Base-by-base conservation (phyloP, 2,329 filamentous ascomycete species). In the Colletotrichum chrysophilum region DNA sequence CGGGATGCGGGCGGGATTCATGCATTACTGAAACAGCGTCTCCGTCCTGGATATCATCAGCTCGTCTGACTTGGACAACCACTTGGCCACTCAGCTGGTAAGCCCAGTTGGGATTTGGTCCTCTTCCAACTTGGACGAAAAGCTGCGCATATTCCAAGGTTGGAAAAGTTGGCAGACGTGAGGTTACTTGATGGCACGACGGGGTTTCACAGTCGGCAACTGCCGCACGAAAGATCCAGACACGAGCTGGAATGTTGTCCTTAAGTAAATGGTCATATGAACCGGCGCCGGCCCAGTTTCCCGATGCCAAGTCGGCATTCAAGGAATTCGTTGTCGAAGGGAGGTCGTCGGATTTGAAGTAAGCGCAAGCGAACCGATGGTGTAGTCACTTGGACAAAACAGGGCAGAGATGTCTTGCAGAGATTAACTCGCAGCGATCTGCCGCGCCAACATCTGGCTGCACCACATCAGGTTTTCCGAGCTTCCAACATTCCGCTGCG, bases 361-460 rank as follows among this genome's bases (percentile, higher is more conserved):
- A 28, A 28, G 26, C 24, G 48, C 38, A 66, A 34, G 69, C 56
- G 61, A 72, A 38, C 48, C 30, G 36, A 58, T 24, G 52, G 43
- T 28, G 48, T 34, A 26, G 38, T 36, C 18, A 52, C 70, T 74
- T 74, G 74, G 38, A 32, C 32, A 52, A 65, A 75, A 75, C 74
- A 74, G 58, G 65, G 58, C 32, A 76, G 18, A 48, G 28, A 14
- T 60, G 48, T 68, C 38, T 64, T 60, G 58, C 12, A 36, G 26
- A 69, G 58, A 76, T 76, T 64, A 64, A n/a, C 70, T 30, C 48
- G 74, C 64, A 74, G 70, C 24, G 74, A 76, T 76, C 70, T 36
- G 38, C 74, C 58, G 26, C 26, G 74, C 74, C 69, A 10, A 34
- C 62, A 52, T 71, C 32, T 55, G 58, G 14, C 24, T 65, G 24